Evolutionary conservation across 2,329 filamentous ascomycete species (phyloP), one percentile per base, ranked within the genome.

Genomic region (Keithomyces neogunnii): DNA sequence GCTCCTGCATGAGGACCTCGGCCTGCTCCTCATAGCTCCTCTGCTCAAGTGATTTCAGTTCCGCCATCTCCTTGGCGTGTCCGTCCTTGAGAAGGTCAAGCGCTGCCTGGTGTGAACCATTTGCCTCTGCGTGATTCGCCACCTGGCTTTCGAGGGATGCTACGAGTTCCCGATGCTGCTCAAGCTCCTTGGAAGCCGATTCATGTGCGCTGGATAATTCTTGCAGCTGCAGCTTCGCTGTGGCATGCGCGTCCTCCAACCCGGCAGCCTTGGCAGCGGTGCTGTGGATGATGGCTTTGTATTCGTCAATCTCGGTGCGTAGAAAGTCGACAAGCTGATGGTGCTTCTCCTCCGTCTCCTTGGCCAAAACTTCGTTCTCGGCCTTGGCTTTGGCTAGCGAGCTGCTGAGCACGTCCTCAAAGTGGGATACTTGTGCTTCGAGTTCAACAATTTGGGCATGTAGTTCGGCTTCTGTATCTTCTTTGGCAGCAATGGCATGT

Each of bases 281-380:
- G 57, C 73, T 77, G 56, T 79, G 77, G 59, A 95, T 85, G 38
- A 87, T 80, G 3, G 77, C 72, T 69, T 88, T 91, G 70, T 95
- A 90, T 63, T 89, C 84, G 48, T 91, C 83, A 49, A 96, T 85
- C 63, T 95, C 85, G 53, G 71, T 76, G 55, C 87, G 86, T 42
- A 96, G 69, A 44, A 74, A 74, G 36, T 74, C 71, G 35, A 88
- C 71, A 46, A 84, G 70, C 36, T 78, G 74, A 52, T 84, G 72
- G 54, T 88, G 82, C 62, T 78, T 76, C 40, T 67, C 66, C 36
- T 77, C 69, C 2, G 67, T 71, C 53, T 81, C 77, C 50, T 67
- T 69, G 32, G 55, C 49, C 1, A 76, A 70, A 29, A 79, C 66
- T 2, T 72, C 68, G 26, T 55, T 58, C 5, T 68, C 69, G 11